Evolutionary conservation across 176 grass and related monocot genomes (phyloP).

Genomic region (Calamus simplicifolius): DNA sequence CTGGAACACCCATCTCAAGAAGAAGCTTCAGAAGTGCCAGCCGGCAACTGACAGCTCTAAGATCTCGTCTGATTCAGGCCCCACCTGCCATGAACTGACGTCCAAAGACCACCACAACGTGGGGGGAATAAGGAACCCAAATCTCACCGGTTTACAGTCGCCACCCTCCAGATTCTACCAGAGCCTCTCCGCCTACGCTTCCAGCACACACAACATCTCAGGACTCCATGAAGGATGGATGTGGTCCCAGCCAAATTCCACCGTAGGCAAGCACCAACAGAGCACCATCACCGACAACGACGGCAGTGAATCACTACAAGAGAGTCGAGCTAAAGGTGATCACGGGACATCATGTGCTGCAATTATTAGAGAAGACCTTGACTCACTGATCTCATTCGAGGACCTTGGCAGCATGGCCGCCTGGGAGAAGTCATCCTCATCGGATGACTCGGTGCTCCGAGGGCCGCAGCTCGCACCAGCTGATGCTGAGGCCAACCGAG

Average conservation of each 20-base stretch:
- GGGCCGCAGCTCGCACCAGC: neutral
- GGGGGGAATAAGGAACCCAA: neutral
- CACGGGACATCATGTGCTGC: constrained; percentile 1
- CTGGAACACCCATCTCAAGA: constrained; percentile 43
- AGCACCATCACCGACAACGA: neutral
- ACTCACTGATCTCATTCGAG: constrained; percentile 26
- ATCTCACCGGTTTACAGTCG: neutral
- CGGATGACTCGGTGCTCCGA: neutral
- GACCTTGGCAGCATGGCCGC: constrained; percentile 7
- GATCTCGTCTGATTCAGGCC: neutral
- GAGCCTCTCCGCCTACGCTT: constrained; percentile 19
- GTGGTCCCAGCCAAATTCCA: neutral
- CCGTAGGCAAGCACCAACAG: neutral
- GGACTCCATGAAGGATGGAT: constrained; percentile 26
- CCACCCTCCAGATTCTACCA: neutral
- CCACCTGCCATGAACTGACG: neutral
- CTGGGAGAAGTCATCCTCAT: neutral
- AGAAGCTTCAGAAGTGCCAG: constrained; percentile 24
- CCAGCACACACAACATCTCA: constrained; percentile 25
- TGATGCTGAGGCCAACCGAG: too few species aligned
- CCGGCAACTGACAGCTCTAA: constrained; percentile 5
- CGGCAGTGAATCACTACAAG: neutral
- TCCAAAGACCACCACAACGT: neutral
- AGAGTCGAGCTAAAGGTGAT: constrained; percentile 6
- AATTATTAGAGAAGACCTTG: constrained; percentile 12